Percentiles rank a stretch among this genome's conserved stretches.
These are phyloP conservation scores for Boletellus emodensis DNA, from an alignment of 768 basidiomycete genomes.

Conservation along the genomic window DNA sequence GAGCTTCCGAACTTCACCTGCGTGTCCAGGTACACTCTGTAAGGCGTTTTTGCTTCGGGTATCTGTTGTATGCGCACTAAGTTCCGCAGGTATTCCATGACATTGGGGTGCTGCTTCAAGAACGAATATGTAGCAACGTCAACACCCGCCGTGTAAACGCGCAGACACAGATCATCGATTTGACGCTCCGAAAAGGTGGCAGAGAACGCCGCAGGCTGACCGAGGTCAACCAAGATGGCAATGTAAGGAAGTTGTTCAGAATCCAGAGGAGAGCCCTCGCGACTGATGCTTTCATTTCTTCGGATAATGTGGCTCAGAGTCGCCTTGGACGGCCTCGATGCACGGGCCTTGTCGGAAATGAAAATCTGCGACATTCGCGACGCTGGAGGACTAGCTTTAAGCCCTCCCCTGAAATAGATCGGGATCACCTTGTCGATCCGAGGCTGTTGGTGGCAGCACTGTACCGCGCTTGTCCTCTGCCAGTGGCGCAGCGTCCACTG, in stretches of 20 bases:
- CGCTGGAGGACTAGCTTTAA: neutral
- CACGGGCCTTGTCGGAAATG: conserved; percentile 14
- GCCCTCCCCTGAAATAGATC: conserved; percentile 14
- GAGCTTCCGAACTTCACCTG: neutral
- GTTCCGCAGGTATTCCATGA: neutral
- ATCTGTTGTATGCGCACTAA: conserved; percentile 1
- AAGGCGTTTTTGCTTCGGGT: neutral
- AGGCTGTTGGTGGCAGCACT: conserved; percentile 12
- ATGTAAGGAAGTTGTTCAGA: conserved; percentile 1
- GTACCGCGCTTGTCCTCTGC: conserved; percentile 16
- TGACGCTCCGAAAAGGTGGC: neutral
- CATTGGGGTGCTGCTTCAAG: neutral
- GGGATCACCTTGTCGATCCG: conserved; percentile 12
- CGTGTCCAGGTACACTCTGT: neutral
- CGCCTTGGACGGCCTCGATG: neutral
- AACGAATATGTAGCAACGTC: conserved; percentile 3
- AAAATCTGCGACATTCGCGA: conserved; percentile 12
- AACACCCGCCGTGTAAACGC: conserved; percentile 1
- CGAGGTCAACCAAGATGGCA: conserved; percentile 10
- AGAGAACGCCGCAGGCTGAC: neutral
- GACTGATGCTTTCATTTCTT: neutral
- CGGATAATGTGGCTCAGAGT: neutral
- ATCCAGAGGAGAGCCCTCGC: neutral
- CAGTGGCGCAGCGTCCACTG: conserved; percentile 12
- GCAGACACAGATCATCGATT: conserved; percentile 2